These are phyloP conservation scores for Mortierella sp. DNA, from an alignment of 371 early-diverging fungal genomes.

Conservation along the genomic window DNA sequence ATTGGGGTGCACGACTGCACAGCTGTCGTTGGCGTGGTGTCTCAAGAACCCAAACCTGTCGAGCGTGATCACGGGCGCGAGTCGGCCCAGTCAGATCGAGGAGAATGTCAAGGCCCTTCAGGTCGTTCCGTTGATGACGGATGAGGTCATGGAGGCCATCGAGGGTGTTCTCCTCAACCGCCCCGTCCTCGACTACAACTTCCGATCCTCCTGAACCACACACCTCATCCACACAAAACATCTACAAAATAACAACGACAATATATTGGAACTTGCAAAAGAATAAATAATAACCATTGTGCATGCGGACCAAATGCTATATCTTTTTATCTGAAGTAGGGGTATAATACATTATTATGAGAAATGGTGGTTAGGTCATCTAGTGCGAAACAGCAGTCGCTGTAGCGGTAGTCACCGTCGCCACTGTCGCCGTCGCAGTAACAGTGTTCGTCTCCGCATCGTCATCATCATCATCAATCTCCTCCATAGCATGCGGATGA, in stretches of 20 bases:
- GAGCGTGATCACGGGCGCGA: conserved; percentile 77
- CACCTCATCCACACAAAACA: not conserved
- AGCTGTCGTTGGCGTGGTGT: conserved; percentile 87
- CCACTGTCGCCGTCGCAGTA: not conserved
- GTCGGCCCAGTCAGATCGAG: conserved; percentile 75
- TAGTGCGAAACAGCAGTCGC: not conserved
- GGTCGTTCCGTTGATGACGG: conserved; percentile 71
- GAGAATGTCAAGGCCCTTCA: conserved; percentile 78
- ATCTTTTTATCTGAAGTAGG: too few relatives aligned
- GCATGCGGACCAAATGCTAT: too few relatives aligned
- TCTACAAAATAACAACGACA: not conserved
- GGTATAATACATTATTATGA: not conserved
- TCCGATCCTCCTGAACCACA: conserved; percentile 61
- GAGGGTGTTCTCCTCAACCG: conserved; percentile 77
- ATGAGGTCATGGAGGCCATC: conserved; percentile 75
- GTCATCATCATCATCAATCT: too few relatives aligned
- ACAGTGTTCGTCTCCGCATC: too few relatives aligned
- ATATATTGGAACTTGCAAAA: too few relatives aligned
- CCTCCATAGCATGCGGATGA: too few relatives aligned
- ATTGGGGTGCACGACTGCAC: conserved; percentile 76
- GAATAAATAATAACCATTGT: not conserved
- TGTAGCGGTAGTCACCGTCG: not conserved
- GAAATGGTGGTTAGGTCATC: not conserved
- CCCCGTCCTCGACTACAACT: conserved; percentile 73
- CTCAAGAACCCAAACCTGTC: conserved; percentile 69